These are phyloP conservation scores for Diaporthe citriasiana DNA, from an alignment of 2,329 filamentous ascomycete species.

Conservation along the genomic window DNA sequence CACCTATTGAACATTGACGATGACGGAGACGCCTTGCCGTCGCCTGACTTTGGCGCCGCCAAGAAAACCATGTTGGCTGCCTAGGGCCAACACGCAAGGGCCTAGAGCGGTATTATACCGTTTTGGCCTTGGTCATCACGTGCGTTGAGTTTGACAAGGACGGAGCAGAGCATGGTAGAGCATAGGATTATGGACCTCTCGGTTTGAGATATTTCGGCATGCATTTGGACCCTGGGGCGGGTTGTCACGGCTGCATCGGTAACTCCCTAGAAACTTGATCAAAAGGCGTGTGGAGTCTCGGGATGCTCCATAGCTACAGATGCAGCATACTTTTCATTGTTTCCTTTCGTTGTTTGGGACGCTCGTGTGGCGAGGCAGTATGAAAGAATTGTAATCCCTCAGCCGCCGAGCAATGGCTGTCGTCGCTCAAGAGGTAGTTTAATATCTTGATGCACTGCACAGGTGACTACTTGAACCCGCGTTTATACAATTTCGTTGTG, in stretches of 20 bases:
- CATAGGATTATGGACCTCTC: background rate
- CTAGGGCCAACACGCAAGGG: conserved; percentile 39
- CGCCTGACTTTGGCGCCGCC: conserved; percentile 38
- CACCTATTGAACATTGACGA: conserved; percentile 68
- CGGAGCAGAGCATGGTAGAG: background rate
- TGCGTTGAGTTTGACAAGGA: background rate
- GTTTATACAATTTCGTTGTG: background rate
- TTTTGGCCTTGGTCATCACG: background rate
- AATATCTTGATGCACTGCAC: background rate
- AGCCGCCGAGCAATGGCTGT: background rate
- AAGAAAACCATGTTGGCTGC: conserved; percentile 47
- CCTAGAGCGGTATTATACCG: background rate
- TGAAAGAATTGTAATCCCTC: background rate
- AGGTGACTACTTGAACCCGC: background rate
- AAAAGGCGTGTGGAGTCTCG: conserved; percentile 31
- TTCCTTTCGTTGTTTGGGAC: background rate
- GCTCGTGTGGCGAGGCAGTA: background rate
- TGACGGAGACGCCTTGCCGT: conserved; percentile 54
- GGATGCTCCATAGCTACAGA: conserved; percentile 25
- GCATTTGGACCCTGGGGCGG: background rate
- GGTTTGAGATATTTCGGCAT: background rate
- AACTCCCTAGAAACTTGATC: conserved; percentile 20
- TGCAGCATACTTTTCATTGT: conserved; percentile 14
- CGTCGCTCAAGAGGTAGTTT: background rate
- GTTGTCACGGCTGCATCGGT: background rate